phyloP scores from a whole-genome alignment of 176 grass and related monocot genomes.

The Rhynchospora tenuis region DNA sequence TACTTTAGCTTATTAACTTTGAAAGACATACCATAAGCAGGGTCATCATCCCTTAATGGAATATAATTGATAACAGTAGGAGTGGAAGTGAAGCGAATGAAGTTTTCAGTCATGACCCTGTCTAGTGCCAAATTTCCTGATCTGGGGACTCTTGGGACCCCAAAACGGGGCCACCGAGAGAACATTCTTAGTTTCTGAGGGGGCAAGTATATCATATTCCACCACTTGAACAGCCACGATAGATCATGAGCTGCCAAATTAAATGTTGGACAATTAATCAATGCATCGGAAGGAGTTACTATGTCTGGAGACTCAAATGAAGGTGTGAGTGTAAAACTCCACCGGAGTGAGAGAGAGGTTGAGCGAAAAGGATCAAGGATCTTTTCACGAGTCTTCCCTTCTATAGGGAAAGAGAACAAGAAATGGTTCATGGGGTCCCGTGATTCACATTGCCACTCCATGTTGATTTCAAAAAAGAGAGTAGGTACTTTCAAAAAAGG shows the following conservation, averaged over 20 bases:
- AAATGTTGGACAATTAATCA: constrained; percentile 47
- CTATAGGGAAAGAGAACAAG: constrained; percentile 74
- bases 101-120: constrained; percentile 98
- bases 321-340: constrained; percentile 90
- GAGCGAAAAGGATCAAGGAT: constrained; percentile 91
- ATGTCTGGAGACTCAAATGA: constrained; percentile 16
- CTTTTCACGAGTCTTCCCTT: constrained; percentile 69
- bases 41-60: constrained; percentile 73
- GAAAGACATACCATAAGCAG: constrained; percentile 71
- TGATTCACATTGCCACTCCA: constrained; percentile 96
- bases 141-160: constrained; percentile 77
- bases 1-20: constrained; percentile 63
- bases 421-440: constrained; percentile 85
- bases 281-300: constrained; percentile 10
- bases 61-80: constrained; percentile 50
- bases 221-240: constrained; percentile 74
- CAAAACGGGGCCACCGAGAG: constrained; percentile 92
- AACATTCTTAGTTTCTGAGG: constrained; percentile 94
- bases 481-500: constrained; percentile 69
- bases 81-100: constrained; percentile 67
- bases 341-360: constrained; percentile 82
- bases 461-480: constrained; percentile 76
- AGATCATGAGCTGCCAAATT: constrained; percentile 82
- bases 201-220: constrained; percentile 77
- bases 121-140: constrained; percentile 94